Evolutionary conservation across 805 yeast species (phyloP), one percentile per base, ranked within the genome.

Genomic region (Starmerella riodocensis): DNA sequence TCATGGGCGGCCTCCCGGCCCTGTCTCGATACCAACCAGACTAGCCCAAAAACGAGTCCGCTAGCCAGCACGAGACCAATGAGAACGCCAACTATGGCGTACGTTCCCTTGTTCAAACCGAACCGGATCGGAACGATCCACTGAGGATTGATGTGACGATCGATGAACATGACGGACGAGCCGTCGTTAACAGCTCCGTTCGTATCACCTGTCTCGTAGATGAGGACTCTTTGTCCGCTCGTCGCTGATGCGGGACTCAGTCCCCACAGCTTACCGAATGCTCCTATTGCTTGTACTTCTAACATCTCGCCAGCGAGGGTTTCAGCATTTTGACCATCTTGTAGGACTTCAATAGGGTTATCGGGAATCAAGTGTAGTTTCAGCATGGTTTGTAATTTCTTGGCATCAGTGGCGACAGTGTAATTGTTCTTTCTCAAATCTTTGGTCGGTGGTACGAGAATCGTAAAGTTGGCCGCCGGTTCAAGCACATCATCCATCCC

Each of bases 361-460:
- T 70, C 69, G 2, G 81, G 80, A 2, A 86, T 63, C 21, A 83
- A 62, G 55, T 86, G 97, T 36, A 82, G 60, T 36, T 67, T 69
- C 28, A 82, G 60, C 42, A 85, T 70, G 3, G 17, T 25, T 21
- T 35, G 47, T n/a, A 50, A 38, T 17, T 37, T 36, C 13, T 34
- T 16, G 4, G 30, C 32, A 5, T 46, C 46, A 12, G 71, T 67
- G 30, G 64, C 64, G 4, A 60, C 51, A 21, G 72, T 67, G 38
- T 70, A 66, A 48, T 73, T 77, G 26, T 66, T 73, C 44, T 65
- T 60, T 8, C 54, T 49, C 42, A 84, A 55, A 0, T 84, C 72
- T 14, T 67, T 66, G 3, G 71, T 60, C 0, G 77, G 67, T 1
- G 97, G 96, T 0, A 84, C 69, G 20, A 86, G 57, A n/a, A 85